Evolutionary conservation across 2,329 filamentous ascomycete species (phyloP), one percentile per base, ranked within the genome.

Genomic region (Chaetomium sp.): DNA sequence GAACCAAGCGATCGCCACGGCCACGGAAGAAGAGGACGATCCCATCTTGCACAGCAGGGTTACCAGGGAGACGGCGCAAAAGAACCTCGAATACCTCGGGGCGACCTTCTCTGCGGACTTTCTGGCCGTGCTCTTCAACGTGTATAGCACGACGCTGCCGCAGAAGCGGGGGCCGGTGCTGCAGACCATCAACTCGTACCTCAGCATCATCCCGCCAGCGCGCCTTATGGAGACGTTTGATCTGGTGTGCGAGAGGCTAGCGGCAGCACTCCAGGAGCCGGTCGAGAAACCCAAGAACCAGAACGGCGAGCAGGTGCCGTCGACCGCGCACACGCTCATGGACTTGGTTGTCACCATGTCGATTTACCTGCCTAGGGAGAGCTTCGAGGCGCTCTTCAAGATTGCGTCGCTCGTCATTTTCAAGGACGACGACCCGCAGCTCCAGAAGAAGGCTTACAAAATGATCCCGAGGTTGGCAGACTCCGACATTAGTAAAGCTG

Each of bases 381-480:
- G 89, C 71, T 96, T 95, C 62, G 78, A 81, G 14, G 80, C 86
- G 5, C 81, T 99, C 2, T 97, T 99, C 73, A 86, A 86, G 63
- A 91, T 97, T 67, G 89, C 92, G 0, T 79, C 88, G 0, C 80
- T 89, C 33, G 87, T 96, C 55, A 86, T 97, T 62, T 85, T 87
- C 69, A 89, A 86, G 67, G 79, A 87, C 54, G 81, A 88, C 40
- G 92, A 97, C 67, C 88, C 92, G 8, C 92, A 97, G 70, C 76
- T 99, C 38, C 92, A 97, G 71, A 99, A 99, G 82, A 99, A 99
- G 74, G 92, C 94, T 0, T 99, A 99, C 77, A 97, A 97, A 76
- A 81, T 99, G 51, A 95, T 99, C 50, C 92, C 94, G 3, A 86
- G 94, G 53, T 81, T 99, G 42, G 87, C 89, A 1, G 87, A 89